phyloP scores from a whole-genome alignment of 179 eudicot species.

The Carnegiea gigantea region DNA sequence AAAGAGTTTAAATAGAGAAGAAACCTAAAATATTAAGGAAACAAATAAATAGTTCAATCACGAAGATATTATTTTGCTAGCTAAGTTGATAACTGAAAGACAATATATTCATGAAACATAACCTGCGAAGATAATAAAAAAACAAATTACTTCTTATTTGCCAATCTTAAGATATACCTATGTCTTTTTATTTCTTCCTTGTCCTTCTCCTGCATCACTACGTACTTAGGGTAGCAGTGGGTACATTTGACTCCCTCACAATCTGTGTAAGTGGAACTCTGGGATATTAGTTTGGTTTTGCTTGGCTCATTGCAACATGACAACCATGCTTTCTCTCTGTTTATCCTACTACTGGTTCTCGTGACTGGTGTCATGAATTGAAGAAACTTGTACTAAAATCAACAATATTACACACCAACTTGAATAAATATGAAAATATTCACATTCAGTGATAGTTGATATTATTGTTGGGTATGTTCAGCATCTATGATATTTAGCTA shows the following conservation, averaged over 20 bases:
- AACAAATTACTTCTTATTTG: too few species aligned
- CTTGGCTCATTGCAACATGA: constrained; percentile 1
- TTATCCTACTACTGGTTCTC: neutral
- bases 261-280: neutral
- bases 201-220: too few species aligned
- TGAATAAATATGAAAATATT: neutral
- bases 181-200: too few species aligned
- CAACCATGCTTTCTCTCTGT: neutral
- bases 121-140: too few species aligned
- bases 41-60: too few species aligned
- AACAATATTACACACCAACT: neutral
- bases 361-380: neutral
- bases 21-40: too few species aligned
- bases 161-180: too few species aligned
- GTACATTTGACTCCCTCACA: too few species aligned
- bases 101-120: too few species aligned
- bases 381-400: neutral
- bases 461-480: neutral
- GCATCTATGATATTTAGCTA: neutral
- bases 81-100: too few species aligned
- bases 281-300: neutral
- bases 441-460: neutral
- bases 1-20: too few species aligned
- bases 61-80: too few species aligned
- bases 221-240: neutral